Conservation (phyloP, 768 basidiomycete species). For the Russula earlei region DNA sequence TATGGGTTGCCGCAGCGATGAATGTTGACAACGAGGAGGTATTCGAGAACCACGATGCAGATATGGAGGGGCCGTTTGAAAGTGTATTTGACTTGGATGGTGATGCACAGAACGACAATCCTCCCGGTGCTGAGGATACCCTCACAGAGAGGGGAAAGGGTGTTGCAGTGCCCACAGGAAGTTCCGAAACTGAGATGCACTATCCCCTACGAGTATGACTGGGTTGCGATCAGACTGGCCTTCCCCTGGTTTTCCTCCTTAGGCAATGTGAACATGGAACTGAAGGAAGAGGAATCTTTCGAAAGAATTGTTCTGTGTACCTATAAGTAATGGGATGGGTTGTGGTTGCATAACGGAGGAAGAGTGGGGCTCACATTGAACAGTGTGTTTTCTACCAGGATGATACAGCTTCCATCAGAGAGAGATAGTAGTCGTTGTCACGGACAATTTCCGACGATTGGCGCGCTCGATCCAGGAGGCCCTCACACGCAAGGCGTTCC, state of each 20-base stretch:
- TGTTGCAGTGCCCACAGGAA: constrained; percentile 71
- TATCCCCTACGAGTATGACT: constrained; percentile 53
- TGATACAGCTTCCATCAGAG: constrained; percentile 19
- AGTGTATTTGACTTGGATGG: too few species aligned
- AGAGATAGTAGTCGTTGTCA: constrained; percentile 18
- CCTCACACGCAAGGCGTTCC: too few species aligned
- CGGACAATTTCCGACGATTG: constrained; percentile 3
- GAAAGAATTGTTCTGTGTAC: constrained; percentile 32
- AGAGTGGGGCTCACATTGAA: constrained; percentile 14
- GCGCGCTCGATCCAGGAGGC: neutral
- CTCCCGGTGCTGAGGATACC: too few species aligned
- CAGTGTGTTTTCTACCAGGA: constrained; percentile 16
- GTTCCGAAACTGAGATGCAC: constrained; percentile 54
- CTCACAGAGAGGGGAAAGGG: too few species aligned
- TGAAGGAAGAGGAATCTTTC: constrained; percentile 55
- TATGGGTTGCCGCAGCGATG: too few species aligned
- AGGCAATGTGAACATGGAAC: constrained; percentile 58
- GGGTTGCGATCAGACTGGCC: constrained; percentile 59
- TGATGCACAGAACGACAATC: too few species aligned
- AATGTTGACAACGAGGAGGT: too few species aligned
- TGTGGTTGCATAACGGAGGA: neutral
- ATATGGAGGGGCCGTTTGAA: too few species aligned
- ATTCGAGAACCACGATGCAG: too few species aligned
- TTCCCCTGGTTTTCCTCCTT: constrained; percentile 41
- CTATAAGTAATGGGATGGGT: neutral